phyloP scores from a whole-genome alignment of 2,329 filamentous ascomycete genomes.

The Ceratocystis harringtonii region DNA sequence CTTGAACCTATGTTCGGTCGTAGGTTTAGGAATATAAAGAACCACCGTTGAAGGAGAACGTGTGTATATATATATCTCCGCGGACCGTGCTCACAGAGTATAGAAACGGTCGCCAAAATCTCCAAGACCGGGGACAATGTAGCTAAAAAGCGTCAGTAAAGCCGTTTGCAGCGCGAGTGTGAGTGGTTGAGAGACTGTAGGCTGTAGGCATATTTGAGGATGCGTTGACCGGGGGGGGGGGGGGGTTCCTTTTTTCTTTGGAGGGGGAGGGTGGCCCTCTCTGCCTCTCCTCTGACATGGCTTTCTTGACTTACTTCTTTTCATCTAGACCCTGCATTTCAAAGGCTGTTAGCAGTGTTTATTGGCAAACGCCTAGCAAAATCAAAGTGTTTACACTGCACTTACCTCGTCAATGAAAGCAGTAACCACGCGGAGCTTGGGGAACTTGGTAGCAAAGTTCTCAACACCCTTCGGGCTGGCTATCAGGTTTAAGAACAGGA shows the following conservation, averaged over 20 bases:
- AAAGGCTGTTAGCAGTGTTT: not conserved
- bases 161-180: not conserved
- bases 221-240: no score
- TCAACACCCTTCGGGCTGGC: conserved; percentile 87
- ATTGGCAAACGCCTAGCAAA: not conserved
- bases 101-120: conserved; percentile 96
- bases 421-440: conserved; percentile 79
- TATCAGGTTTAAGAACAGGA: conserved; percentile 91
- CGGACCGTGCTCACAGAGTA: conserved; percentile 31
- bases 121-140: conserved; percentile 84
- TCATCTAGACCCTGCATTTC: conserved; percentile 61
- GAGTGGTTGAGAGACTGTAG: not conserved
- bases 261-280: not conserved
- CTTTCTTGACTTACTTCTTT: conserved; percentile 58
- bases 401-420: conserved; percentile 76
- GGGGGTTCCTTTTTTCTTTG: no score
- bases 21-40: no score
- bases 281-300: not conserved
- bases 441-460: conserved; percentile 79
- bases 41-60: not conserved
- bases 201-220: not conserved
- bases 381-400: conserved; percentile 9
- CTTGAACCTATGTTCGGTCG: not conserved
- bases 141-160: conserved; percentile 38
- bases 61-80: not conserved